Evolutionary conservation across 2,329 filamentous ascomycete genomes (phyloP), one percentile per base, ranked within the genome.

Genomic region (Talaromyces sp.): DNA sequence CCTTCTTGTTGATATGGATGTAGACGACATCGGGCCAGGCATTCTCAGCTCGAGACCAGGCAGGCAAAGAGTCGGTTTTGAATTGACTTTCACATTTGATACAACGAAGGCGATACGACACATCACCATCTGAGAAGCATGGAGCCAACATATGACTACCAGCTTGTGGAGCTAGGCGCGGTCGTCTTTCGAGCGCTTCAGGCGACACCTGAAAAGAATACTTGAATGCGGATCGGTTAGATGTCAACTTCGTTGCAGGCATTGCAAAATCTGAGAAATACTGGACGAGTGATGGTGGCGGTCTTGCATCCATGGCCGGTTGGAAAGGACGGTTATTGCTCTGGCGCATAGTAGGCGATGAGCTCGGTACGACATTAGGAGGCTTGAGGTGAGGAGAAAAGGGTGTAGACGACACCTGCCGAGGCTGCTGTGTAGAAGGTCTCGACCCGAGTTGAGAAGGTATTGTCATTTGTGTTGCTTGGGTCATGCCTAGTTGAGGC

Each of bases 11-110:
- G 62, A 95, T 72, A 17, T 82, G 79, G 62, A 93, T 80, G 62
- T 87, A 90, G 0, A 91, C 79, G 56, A 84, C 82, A 38, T 82
- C 78, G 0, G 91, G 90, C 92, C 91, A 97, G 24, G 73, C 69
- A 6, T 83, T 88, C 35, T 88, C 83, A n/a, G 79, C 72, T 1
- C 80, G 78, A 6, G 83, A 78, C 91, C 91, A 96, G 1, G 77
- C 73, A 8, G 77, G 69, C 43, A 85, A 79, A 3, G 70, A 64
- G 1, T 78, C 63, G 54, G 70, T 71, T 10, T 65, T 66, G 17
- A 66, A 60, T 0, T 71, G 60, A 5, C 66, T 62, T 4, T 69
- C 63, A 61, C 79, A 72, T 60, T 78, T 77, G 66, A 88, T 83
- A 68, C 89, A 88, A 10, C 90, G 87, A 24, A 96, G 68, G 17